These are phyloP conservation scores for Blastomyces parvus DNA, from an alignment of 2,329 filamentous ascomycete species.

Conservation along the genomic window DNA sequence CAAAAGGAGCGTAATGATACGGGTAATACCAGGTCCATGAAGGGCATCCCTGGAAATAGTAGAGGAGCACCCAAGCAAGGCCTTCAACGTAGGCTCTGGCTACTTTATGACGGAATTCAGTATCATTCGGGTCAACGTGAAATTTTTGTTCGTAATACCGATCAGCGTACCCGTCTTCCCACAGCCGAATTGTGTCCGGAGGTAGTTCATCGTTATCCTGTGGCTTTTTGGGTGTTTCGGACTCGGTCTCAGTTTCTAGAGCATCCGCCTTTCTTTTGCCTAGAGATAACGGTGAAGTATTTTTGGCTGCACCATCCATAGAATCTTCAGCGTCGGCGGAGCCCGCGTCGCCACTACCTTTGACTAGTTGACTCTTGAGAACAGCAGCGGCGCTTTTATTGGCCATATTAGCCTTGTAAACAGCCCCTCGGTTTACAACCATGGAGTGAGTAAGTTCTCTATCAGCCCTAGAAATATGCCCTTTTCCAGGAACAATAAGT, in stretches of 20 bases:
- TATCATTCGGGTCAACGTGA: constrained; percentile 66
- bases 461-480: constrained; percentile 47
- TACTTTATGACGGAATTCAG: constrained; percentile 80
- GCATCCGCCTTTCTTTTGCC: constrained; percentile 59
- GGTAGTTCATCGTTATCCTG: constrained; percentile 51
- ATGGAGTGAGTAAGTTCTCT: constrained; percentile 72
- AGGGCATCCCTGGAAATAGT: constrained; percentile 96
- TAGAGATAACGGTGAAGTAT: constrained; percentile 26
- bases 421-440: constrained; percentile 63
- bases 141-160: constrained; percentile 98
- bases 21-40: constrained; percentile 99
- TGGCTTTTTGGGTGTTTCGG: constrained; percentile 43
- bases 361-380: constrained; percentile 68
- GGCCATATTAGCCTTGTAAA: constrained; percentile 62
- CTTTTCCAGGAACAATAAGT: constrained; percentile 47
- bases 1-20: constrained; percentile 96
- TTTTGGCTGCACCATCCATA: constrained; percentile 19
- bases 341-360: constrained; percentile 23
- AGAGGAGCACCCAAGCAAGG: constrained; percentile 86
- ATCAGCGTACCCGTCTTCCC: constrained; percentile 92
- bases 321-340: constrained; percentile 18
- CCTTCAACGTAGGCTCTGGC: constrained; percentile 89
- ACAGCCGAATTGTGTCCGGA: constrained; percentile 74
- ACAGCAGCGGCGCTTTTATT: constrained; percentile 93
- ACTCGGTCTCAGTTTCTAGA: constrained; percentile 55